Evolutionary conservation across 768 basidiomycete species (phyloP).

Genomic region (Tricholoma hemisulphureum): DNA sequence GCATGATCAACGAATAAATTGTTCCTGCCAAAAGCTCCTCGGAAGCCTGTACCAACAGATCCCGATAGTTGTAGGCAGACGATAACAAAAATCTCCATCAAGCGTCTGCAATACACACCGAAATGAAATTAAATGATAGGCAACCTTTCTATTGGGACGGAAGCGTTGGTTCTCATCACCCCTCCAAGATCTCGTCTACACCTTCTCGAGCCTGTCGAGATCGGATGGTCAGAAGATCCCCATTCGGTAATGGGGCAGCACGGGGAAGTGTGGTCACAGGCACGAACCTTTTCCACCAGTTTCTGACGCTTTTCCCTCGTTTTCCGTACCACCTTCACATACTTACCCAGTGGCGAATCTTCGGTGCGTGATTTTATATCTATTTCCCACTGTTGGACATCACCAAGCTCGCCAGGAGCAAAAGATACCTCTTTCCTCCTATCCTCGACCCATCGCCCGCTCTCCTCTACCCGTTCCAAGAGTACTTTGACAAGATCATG

Average conservation of each 20-base stretch:
- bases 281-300: constrained; percentile 69
- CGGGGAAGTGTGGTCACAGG: constrained; percentile 6
- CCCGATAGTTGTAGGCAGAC: background rate
- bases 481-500: constrained; percentile 66
- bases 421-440: constrained; percentile 70
- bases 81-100: background rate
- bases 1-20: background rate
- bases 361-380: constrained; percentile 54
- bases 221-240: constrained; percentile 16
- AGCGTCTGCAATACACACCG: background rate
- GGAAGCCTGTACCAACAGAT: background rate
- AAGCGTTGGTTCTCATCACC: constrained; percentile 17
- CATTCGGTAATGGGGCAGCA: constrained; percentile 2
- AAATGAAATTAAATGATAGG: background rate
- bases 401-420: constrained; percentile 64
- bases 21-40: background rate
- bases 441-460: constrained; percentile 72
- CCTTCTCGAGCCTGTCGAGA: constrained; percentile 62
- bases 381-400: constrained; percentile 75
- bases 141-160: background rate
- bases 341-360: constrained; percentile 78
- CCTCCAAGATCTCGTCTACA: constrained; percentile 67
- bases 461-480: constrained; percentile 86
- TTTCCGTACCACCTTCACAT: constrained; percentile 79
- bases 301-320: constrained; percentile 69